phyloP scores from a whole-genome alignment of 495 filamentous ascomycete species.

The Tuber microsphaerosporum region DNA sequence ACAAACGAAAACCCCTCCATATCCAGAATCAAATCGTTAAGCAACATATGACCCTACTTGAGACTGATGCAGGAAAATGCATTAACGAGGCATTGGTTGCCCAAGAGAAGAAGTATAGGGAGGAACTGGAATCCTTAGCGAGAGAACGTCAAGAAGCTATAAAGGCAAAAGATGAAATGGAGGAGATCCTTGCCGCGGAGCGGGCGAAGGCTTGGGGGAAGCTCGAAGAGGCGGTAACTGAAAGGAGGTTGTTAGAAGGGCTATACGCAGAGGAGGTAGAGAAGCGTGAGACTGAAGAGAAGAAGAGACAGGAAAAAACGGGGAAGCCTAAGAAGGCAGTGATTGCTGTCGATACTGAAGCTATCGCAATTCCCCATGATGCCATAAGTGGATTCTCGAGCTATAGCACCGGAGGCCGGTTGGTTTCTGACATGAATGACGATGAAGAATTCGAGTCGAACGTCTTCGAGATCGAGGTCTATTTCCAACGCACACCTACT shows the following conservation, averaged over 20 bases:
- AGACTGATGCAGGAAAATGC: constrained; percentile 43
- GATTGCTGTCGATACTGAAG: neutral
- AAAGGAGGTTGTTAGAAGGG: neutral
- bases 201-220: neutral
- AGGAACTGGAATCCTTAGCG: neutral
- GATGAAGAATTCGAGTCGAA: too few relatives aligned
- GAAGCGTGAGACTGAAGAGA: too few relatives aligned
- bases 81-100: constrained; percentile 36
- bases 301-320: neutral
- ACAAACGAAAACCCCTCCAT: constrained; percentile 32
- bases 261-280: too few relatives aligned
- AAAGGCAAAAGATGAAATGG: neutral
- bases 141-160: neutral
- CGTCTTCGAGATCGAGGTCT: too few relatives aligned
- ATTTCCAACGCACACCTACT: too few relatives aligned
- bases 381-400: too few relatives aligned
- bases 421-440: too few relatives aligned
- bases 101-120: constrained; percentile 12
- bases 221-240: neutral
- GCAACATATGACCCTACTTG: constrained; percentile 35
- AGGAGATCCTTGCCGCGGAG: neutral
- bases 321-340: neutral
- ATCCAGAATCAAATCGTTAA: constrained; percentile 45
- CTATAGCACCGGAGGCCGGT: too few relatives aligned
- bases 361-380: too few relatives aligned